Percentiles rank a stretch among this genome's conserved stretches.
phyloP scores from a whole-genome alignment of 2,329 filamentous ascomycete species.

The Apiospora koreana region DNA sequence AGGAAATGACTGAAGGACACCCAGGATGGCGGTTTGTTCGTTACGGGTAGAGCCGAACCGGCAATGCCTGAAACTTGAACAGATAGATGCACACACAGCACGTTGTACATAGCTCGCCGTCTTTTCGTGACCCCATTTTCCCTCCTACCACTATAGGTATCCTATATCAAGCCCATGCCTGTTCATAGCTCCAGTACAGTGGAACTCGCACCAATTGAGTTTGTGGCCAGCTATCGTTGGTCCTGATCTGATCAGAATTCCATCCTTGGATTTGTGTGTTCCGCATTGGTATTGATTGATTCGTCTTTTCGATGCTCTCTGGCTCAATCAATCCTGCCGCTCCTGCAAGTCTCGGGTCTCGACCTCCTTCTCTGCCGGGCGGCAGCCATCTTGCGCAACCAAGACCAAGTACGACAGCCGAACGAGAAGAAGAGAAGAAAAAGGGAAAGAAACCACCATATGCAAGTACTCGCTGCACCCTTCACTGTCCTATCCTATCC shows the following conservation, averaged over 20 bases:
- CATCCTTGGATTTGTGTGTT: not conserved
- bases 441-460: not conserved
- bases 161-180: not conserved
- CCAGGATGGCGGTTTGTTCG: not conserved
- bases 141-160: not conserved
- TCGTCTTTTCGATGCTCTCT: not conserved
- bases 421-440: not conserved
- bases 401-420: not conserved
- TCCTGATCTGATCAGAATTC: not conserved
- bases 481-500: not conserved
- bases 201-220: not conserved
- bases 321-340: not conserved
- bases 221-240: not conserved
- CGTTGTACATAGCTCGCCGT: not conserved
- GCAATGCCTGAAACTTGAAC: not conserved
- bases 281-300: not conserved
- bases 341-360: not conserved
- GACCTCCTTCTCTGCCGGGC: not conserved
- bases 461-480: not conserved
- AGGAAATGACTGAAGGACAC: not conserved
- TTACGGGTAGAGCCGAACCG: not conserved
- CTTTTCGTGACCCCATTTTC: not conserved
- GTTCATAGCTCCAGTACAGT: not conserved
- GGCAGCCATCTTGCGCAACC: not conserved
- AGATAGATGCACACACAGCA: not conserved